A percentile compares a stretch with the other conserved stretches of the same genome.
These are phyloP conservation scores for Rubroboletus pulcherrimus DNA, from an alignment of 768 basidiomycete genomes.

Conservation along the genomic window DNA sequence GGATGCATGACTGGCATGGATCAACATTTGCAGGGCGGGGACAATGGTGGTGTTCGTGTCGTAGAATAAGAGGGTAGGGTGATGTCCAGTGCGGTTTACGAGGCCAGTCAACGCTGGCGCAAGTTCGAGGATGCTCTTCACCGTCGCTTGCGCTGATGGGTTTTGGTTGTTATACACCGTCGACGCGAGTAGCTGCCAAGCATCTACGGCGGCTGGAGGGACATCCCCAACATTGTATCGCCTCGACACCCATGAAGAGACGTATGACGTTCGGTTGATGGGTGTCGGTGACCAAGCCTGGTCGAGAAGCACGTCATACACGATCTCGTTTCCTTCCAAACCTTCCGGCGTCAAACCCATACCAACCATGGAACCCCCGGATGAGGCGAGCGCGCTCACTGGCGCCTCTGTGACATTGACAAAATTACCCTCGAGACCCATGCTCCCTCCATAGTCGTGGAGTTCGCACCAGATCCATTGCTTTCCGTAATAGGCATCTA, in stretches of 20 bases:
- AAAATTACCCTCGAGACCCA: constrained; percentile 38
- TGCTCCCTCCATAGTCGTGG: constrained; percentile 38
- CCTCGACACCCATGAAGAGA: constrained; percentile 29
- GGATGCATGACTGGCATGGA: too few relatives aligned
- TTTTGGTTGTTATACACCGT: too few relatives aligned
- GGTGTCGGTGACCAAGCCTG: constrained; percentile 38
- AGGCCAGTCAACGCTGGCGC: too few relatives aligned
- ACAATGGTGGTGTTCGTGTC: too few relatives aligned
- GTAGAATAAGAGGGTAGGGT: too few relatives aligned
- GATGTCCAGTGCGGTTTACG: too few relatives aligned
- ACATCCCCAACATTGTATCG: too few relatives aligned
- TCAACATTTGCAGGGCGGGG: too few relatives aligned
- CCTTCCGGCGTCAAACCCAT: constrained; percentile 39
- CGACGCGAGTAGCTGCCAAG: too few relatives aligned
- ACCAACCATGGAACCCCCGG: constrained; percentile 32
- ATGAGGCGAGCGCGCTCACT: constrained; percentile 24
- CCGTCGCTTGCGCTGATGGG: too few relatives aligned
- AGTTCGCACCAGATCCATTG: constrained; percentile 42
- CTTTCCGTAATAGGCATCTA: constrained; percentile 38
- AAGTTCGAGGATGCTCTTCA: too few relatives aligned
- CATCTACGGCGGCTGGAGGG: too few relatives aligned
- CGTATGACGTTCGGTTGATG: constrained; percentile 31
- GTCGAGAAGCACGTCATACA: constrained; percentile 40
- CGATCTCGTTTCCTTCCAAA: constrained; percentile 41
- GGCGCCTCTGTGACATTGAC: constrained; percentile 32